phyloP scores from a whole-genome alignment of 495 filamentous ascomycete species.

The Neurospora pannonica region DNA sequence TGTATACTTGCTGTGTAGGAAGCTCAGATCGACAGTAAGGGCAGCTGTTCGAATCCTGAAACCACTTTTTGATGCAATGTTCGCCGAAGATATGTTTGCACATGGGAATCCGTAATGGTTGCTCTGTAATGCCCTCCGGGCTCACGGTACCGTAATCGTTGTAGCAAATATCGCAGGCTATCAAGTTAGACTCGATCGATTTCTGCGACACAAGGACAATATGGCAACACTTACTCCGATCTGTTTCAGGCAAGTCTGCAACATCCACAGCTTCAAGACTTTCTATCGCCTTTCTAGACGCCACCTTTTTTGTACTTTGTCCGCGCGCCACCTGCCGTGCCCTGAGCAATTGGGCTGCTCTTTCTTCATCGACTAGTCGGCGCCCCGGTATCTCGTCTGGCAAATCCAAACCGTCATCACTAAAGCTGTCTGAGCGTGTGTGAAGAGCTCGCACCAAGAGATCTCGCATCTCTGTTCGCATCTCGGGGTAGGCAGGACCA shows the following conservation, averaged over 20 bases:
- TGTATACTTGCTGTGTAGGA: conserved; percentile 32
- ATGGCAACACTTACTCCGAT: conserved; percentile 39
- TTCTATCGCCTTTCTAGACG: conserved; percentile 35
- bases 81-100: conserved; percentile 53
- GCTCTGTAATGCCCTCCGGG: conserved; percentile 42
- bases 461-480: not conserved
- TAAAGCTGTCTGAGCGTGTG: conserved; percentile 13
- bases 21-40: conserved; percentile 50
- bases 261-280: conserved; percentile 36
- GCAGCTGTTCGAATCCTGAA: conserved; percentile 48
- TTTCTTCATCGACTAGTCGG: conserved; percentile 5
- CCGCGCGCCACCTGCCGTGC: conserved; percentile 28
- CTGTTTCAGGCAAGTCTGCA: conserved; percentile 31
- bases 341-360: not conserved
- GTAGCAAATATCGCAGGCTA: conserved; percentile 50
- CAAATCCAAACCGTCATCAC: conserved; percentile 17
- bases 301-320: conserved; percentile 31
- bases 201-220: not conserved
- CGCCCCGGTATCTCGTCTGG: not conserved
- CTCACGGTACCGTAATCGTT: conserved; percentile 43
- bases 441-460: not conserved
- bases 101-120: conserved; percentile 41
- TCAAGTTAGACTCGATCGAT: not conserved
- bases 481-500: not conserved
- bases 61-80: conserved; percentile 52